Conservation (phyloP, 495 filamentous ascomycete genomes). For the Choiromyces venosus region DNA sequence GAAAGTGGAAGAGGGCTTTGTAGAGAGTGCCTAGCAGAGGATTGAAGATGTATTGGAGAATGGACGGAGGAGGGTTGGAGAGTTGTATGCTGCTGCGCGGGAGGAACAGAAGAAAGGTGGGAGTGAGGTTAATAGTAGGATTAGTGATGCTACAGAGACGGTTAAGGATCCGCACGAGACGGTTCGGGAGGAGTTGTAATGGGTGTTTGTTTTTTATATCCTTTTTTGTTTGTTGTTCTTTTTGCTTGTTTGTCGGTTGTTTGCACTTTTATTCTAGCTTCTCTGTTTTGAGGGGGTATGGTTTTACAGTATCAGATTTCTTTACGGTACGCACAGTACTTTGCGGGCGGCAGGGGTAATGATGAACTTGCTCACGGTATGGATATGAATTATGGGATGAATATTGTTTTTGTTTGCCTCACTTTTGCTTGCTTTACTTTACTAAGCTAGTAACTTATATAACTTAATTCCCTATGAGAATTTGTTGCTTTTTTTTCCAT, state of each 20-base stretch:
- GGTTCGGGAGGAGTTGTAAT: conserved; percentile 24
- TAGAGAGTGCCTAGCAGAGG: conserved; percentile 45
- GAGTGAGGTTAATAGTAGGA: conserved; percentile 49
- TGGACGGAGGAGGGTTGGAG: conserved; percentile 50
- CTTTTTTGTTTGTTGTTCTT: background rate
- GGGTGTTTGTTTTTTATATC: background rate
- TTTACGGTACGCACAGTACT: no score
- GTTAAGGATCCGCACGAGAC: conserved; percentile 46
- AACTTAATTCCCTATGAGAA: no score
- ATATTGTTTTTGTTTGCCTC: no score
- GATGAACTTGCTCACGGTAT: no score
- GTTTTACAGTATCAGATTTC: no score
- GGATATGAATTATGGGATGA: background rate
- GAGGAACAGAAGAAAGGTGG: conserved; percentile 46
- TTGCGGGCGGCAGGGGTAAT: no score
- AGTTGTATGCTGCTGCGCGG: conserved; percentile 50
- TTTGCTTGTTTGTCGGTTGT: background rate
- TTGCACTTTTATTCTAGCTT: no score
- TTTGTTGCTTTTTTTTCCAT: no score
- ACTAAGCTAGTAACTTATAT: no score
- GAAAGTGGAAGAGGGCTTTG: conserved; percentile 52
- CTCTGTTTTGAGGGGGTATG: no score
- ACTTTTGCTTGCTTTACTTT: no score
- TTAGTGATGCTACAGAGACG: conserved; percentile 44
- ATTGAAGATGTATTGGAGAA: conserved; percentile 39